Evolutionary conservation across 2,329 filamentous ascomycete species (phyloP), one percentile per base, ranked within the genome.

Genomic region (Stromatinia cepivora): DNA sequence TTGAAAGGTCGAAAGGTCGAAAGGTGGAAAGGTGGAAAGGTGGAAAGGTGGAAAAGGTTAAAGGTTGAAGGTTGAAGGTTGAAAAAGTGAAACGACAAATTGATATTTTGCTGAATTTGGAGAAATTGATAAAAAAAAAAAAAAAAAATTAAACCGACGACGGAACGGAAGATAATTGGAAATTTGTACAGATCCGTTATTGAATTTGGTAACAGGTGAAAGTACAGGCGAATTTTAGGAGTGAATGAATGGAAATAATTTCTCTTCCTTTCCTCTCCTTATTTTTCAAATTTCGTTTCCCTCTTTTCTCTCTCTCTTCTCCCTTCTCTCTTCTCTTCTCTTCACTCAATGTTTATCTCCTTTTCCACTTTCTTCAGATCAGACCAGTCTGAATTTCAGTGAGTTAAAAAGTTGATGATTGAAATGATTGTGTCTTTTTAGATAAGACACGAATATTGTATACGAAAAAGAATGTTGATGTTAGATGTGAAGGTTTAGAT

Each of bases 81-180:
- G 58, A 48, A 36, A 45, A 22, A 34, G 28, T 62, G 45, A 62
- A 62, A 61, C 58, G 42, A 48, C 17, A 61, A 61, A 61, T 61
- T 46, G 58, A 46, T 46, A 9, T 45, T 22, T 61, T 17, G 57
- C 20, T 46, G 25, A 20, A 46, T 45, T 13, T n/a, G 58, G 42
- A 62, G 28, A 50, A n/a, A 62, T 45, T 42, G 34, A 42, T 53
- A 25, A 42, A 54, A 25, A 4, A 50, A 25, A 42, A 54, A 25
- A 4, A 50, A 58, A 36, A 39, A 8, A 64, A 52, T 64, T 28
- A 65, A 65, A 54, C 25, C 62, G 62, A 31, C 13, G 31, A 64
- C 48, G 62, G 62, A 54, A 54, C 62, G 62, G 62, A 65, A 65
- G 62, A 54, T 65, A 31, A 65, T 54, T 3, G 34, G 20, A 52